Conservation (phyloP, 208 protist species). For the Trypanosoma rangeli region DNA sequence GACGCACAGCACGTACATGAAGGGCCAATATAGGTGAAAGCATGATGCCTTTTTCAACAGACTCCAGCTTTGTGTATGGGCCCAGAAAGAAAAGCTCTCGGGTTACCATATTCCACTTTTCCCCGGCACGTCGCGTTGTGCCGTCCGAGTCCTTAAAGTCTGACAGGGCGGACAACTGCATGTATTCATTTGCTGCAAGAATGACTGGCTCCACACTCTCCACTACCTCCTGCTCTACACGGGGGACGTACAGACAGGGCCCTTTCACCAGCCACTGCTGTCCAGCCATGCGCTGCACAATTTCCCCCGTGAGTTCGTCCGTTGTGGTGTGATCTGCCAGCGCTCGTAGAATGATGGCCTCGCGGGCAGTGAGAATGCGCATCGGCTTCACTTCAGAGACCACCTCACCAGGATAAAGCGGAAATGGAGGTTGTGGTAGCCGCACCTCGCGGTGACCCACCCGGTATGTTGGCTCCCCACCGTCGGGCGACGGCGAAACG, state of each 20-base stretch:
- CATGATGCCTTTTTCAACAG: constrained; percentile 45
- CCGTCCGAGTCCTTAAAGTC: constrained; percentile 42
- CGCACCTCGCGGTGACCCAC: constrained; percentile 83
- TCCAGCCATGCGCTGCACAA: constrained; percentile 45
- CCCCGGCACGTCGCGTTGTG: constrained; percentile 31
- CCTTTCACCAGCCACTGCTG: constrained; percentile 82
- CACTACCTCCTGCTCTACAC: constrained; percentile 68
- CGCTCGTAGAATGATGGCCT: constrained; percentile 59
- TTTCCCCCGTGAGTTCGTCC: neutral
- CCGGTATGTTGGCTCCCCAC: constrained; percentile 9
- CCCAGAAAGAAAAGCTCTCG: constrained; percentile 52
- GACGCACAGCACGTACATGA: constrained; percentile 66
- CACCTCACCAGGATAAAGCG: constrained; percentile 88
- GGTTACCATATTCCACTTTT: constrained; percentile 36
- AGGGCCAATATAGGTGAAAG: constrained; percentile 78
- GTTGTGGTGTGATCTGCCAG: constrained; percentile 14
- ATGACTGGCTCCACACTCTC: constrained; percentile 44
- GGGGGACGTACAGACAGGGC: constrained; percentile 63
- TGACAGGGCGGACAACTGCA: constrained; percentile 39
- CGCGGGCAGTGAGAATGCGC: constrained; percentile 56
- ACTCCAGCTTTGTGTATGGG: constrained; percentile 67
- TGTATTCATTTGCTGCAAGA: constrained; percentile 41
- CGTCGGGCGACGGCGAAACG: constrained; percentile 27
- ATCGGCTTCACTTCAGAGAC: constrained; percentile 37
- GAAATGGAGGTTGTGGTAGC: constrained; percentile 81